Base-by-base conservation (phyloP, 495 filamentous ascomycete species). In the Cairneyella variabilis region DNA sequence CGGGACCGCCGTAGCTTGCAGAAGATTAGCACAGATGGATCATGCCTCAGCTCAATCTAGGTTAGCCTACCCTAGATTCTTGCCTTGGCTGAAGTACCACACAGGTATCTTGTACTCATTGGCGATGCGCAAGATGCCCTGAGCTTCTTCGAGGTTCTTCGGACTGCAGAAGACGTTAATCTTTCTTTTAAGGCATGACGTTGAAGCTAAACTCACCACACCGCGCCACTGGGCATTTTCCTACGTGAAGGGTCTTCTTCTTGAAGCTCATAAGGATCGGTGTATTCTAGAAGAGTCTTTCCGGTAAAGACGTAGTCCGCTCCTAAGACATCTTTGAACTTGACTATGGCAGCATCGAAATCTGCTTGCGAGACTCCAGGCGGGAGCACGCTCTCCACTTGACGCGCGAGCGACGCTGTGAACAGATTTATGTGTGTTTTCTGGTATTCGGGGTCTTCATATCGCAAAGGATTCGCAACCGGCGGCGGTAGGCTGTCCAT, bases 1-100 rank as follows among this genome's bases (percentile, higher is more conserved):
- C 76, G 0, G 78, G 73, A 26, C 81, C 82, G 22, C 82, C 82
- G 55, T 84, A 83, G 38, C 75, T 73, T 16, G 61, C 63, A 8
- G 2, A 18, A 43, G 23, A 8, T 32, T 47, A 42, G 47, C 30
- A 5, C 0, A 3, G n/a, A 1, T 2, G 12, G 20, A 5, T 12
- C 6, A 17, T 12, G 20, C 10, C 3, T 14, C 5, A 11, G 36
- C 7, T 16, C 7, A 11, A 11, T 38, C 12, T 38, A 12, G 12
- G 14, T 5, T 0, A 6, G n/a, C 5, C 20, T n/a, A 38, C 36
- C 36, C 36, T 38, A 38, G 20, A 38, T 38, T 38, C 36, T 38
- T 38, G 2, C 36, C 36, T 12, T 17, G n/a, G 20, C 14, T 16
- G 20, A 38, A 38, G 5, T 14, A 16, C 36, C 36, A 38, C 5